Conservation (phyloP, 257 asterid species). For the Solanum chilense region DNA sequence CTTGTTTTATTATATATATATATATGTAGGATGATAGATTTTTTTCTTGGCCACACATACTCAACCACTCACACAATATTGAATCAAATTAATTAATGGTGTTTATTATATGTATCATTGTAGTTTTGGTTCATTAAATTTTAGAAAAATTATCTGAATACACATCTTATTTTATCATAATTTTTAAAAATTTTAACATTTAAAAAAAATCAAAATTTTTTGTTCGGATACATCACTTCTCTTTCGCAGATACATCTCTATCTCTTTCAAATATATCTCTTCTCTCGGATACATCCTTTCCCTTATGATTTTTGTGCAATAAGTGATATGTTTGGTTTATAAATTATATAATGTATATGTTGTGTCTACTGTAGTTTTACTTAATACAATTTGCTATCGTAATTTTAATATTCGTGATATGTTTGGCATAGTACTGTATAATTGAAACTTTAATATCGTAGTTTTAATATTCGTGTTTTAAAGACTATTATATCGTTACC, state of each 20-base stretch:
- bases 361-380: background rate
- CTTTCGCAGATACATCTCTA: accelerated
- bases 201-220: too few species aligned
- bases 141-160: accelerated
- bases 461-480: too few species aligned
- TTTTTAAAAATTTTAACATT: accelerated
- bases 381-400: too few species aligned
- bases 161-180: too few species aligned
- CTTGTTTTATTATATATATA: background rate
- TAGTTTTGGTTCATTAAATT: background rate
- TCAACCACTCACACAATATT: background rate
- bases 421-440: too few species aligned
- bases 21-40: background rate
- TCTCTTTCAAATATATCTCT: background rate
- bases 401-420: background rate
- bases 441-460: background rate
- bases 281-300: background rate
- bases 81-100: background rate
- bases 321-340: background rate
- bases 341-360: too few species aligned
- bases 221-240: background rate
- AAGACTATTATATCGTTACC: too few species aligned
- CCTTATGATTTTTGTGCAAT: background rate
- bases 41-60: background rate
- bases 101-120: background rate